Conservation (phyloP, 2,329 filamentous ascomycete genomes). For the Lizonia empirigonia region DNA sequence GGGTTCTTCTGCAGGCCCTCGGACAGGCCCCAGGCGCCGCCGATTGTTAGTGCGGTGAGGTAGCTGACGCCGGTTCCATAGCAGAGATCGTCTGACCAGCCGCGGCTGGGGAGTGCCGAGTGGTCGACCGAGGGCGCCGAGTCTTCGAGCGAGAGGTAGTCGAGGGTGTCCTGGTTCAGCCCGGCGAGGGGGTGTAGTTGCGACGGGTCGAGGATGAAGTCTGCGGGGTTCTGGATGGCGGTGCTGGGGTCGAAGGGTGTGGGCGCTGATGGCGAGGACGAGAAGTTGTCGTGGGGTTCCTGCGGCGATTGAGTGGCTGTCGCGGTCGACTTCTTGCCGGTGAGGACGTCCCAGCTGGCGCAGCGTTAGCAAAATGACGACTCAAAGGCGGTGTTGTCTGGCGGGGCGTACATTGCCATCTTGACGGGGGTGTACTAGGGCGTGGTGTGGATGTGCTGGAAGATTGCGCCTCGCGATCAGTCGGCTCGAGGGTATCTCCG, state of each 20-base stretch:
- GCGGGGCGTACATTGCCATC: constrained; percentile 44
- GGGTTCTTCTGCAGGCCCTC: constrained; percentile 81
- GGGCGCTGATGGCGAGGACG: constrained; percentile 41
- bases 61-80: constrained; percentile 97
- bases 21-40: constrained; percentile 89
- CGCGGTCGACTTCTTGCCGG: constrained; percentile 61
- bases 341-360: constrained; percentile 60
- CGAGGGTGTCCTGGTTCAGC: constrained; percentile 87
- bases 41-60: constrained; percentile 80
- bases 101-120: constrained; percentile 89
- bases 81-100: constrained; percentile 97
- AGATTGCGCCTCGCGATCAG: constrained; percentile 28
- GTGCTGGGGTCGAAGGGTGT: constrained; percentile 72
- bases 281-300: constrained; percentile 55
- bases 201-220: constrained; percentile 89
- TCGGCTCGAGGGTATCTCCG: constrained; percentile 21
- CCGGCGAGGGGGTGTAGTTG: constrained; percentile 92
- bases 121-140: constrained; percentile 81
- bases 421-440: constrained; percentile 26
- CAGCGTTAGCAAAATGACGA: background rate
- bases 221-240: constrained; percentile 76
- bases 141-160: constrained; percentile 95
- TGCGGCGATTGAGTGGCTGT: constrained; percentile 50
- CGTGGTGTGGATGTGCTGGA: constrained; percentile 24
- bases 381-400: background rate